Evolutionary conservation across 805 yeast species (phyloP), one percentile per base, ranked within the genome.

Genomic region (Starmerella kuoi): DNA sequence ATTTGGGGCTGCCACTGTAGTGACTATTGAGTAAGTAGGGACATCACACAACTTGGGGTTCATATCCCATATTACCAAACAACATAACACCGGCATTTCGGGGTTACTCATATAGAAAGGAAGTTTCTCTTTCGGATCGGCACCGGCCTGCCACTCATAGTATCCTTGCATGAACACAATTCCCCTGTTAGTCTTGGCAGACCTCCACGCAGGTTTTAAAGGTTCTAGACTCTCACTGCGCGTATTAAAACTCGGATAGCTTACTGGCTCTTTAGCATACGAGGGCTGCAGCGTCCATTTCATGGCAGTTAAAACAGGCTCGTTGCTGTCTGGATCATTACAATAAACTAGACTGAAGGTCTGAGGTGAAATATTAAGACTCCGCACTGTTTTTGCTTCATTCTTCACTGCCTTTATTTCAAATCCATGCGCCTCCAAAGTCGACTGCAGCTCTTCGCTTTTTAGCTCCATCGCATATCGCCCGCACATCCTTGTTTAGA

Each of bases 101-200:
- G 66, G 68, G 25, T 79, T 66, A 26, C 67, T 71, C 15, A 86
- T 67, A 54, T 64, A 87, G 56, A 78, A 74, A 0, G 95, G 95
- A 0, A 59, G 57, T 54, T 75, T 79, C 8, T 63, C 33, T 59
- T 62, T 24, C 53, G 28, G 9, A 9, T 9, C 28, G 12, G 47
- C 22, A 56, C 60, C 40, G 56, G 62, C 9, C 55, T 50, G 49
- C 95, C 96, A 87, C 60, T 87, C 96, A 55, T 73, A 87, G 59
- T 87, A 87, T 0, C 95, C 95, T 53, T 73, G 71, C 31, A 82
- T 69, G 0, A 94, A 88, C 0, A 85, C 73, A 1, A 79, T 76
- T 57, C 95, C 86, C 30, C 95, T 63, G 4, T 64, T 62, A 7
- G 61, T 61, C 28, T 68, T 61, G 4, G 73, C 65, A 1, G 64